Evolutionary conservation across 1,284 basidiomycete species (phyloP).

Genomic region (Moniliophthora roreri): DNA sequence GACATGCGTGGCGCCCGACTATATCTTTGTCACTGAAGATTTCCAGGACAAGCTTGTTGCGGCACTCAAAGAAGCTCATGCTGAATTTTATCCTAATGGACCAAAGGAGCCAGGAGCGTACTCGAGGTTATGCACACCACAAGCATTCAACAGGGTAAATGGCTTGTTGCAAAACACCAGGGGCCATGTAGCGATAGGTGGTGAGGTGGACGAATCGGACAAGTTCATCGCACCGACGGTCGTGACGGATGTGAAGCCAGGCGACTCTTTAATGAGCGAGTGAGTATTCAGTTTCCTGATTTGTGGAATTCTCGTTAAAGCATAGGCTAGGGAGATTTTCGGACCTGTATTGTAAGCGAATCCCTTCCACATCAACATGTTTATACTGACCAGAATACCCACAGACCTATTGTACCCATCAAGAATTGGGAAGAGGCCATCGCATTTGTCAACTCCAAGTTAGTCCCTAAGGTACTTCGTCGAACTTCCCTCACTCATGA

Average conservation of each 20-base stretch:
- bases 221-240: conserved; percentile 71
- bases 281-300: too few relatives aligned
- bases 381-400: too few relatives aligned
- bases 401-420: conserved; percentile 80
- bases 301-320: too few relatives aligned
- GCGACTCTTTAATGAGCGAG: conserved; percentile 80
- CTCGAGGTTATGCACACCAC: conserved; percentile 47
- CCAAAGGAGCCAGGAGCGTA: conserved; percentile 43
- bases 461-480: conserved; percentile 18
- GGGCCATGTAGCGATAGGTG: conserved; percentile 73
- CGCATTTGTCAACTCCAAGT: conserved; percentile 64
- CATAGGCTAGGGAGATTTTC: conserved; percentile 60
- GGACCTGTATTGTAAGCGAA: too few relatives aligned
- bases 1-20: conserved; percentile 77
- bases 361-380: too few relatives aligned
- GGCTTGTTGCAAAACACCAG: conserved; percentile 65
- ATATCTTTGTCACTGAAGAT: conserved; percentile 37
- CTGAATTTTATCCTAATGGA: conserved; percentile 31
- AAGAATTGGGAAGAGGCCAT: conserved; percentile 74
- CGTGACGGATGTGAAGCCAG: conserved; percentile 57
- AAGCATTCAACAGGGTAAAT: conserved; percentile 64
- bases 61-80: conserved; percentile 62
- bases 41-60: conserved; percentile 60
- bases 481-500: not conserved
- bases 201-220: conserved; percentile 56